These are phyloP conservation scores for Daldinia eschscholtzii DNA, from an alignment of 2,329 filamentous ascomycete genomes.

Conservation along the genomic window DNA sequence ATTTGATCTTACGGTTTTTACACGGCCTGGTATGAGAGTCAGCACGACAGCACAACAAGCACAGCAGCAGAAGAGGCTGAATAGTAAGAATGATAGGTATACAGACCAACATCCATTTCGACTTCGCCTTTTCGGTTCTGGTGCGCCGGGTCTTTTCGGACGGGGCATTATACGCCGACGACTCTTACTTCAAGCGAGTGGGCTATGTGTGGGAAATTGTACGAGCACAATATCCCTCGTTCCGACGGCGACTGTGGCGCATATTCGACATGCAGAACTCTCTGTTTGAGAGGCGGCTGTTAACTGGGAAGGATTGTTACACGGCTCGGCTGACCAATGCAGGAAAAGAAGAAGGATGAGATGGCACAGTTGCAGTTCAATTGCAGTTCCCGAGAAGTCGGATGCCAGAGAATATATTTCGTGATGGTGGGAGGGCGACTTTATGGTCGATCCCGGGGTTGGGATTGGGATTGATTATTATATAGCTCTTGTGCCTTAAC, in stretches of 20 bases:
- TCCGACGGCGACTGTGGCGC: conserved; percentile 48
- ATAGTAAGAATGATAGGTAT: conserved; percentile 1
- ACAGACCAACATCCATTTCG: conserved; percentile 62
- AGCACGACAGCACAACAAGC: conserved; percentile 23
- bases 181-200: conserved; percentile 36
- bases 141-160: conserved; percentile 58
- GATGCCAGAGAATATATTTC: conserved; percentile 30
- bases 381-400: conserved; percentile 35
- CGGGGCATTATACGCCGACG: conserved; percentile 56
- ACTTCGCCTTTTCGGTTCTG: conserved; percentile 60
- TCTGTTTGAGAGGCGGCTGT: conserved; percentile 39
- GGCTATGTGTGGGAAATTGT: conserved; percentile 49
- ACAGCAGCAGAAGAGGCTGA: conserved; percentile 7
- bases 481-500: conserved; percentile 40
- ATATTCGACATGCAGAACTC: conserved; percentile 49
- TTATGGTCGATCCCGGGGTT: conserved; percentile 24
- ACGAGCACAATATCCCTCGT: conserved; percentile 51
- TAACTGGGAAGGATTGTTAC: conserved; percentile 40
- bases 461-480: conserved; percentile 39
- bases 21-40: conserved; percentile 71
- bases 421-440: conserved; percentile 32
- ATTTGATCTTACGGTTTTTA: conserved; percentile 84
- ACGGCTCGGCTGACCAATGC: conserved; percentile 40
- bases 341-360: conserved; percentile 33
- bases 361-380: conserved; percentile 40